phyloP scores from a whole-genome alignment of 805 yeast species.

The Lachancea mirantina region DNA sequence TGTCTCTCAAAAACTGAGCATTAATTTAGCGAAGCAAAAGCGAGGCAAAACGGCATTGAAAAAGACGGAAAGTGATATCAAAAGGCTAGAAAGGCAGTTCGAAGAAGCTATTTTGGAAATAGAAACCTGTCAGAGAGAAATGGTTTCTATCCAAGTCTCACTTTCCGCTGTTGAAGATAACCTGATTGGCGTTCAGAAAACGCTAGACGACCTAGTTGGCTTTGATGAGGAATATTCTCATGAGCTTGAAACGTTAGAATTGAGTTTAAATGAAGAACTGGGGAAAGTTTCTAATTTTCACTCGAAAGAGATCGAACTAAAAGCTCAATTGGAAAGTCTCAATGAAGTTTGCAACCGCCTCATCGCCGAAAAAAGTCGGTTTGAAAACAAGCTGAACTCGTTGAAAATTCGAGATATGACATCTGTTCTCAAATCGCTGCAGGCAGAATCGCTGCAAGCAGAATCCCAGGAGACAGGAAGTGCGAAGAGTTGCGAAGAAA shows the following conservation, averaged over 20 bases:
- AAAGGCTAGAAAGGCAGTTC: slow-evolving; percentile 45
- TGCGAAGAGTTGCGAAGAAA: not conserved
- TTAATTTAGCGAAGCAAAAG: slow-evolving; percentile 48
- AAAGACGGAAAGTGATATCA: slow-evolving; percentile 58
- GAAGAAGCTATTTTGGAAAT: slow-evolving; percentile 44
- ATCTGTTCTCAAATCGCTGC: slow-evolving; percentile 20
- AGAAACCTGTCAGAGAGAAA: slow-evolving; percentile 31
- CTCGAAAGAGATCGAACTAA: slow-evolving; percentile 60
- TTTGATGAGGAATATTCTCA: slow-evolving; percentile 35
- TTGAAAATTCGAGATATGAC: slow-evolving; percentile 50
- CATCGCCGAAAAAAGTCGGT: slow-evolving; percentile 34
- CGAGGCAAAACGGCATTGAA: slow-evolving; percentile 49
- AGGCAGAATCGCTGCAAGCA: slow-evolving; percentile 7
- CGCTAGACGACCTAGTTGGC: slow-evolving; percentile 26
- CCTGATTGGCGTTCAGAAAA: slow-evolving; percentile 30
- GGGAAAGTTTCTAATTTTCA: slow-evolving; percentile 48
- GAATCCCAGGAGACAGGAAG: too few relatives aligned
- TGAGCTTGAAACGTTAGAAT: slow-evolving; percentile 37
- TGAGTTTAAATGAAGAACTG: slow-evolving; percentile 34
- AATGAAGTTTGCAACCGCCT: slow-evolving; percentile 34
- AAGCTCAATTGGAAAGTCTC: slow-evolving; percentile 54
- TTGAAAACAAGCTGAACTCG: slow-evolving; percentile 36
- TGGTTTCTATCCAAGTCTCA: slow-evolving; percentile 14
- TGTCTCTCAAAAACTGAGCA: slow-evolving; percentile 55
- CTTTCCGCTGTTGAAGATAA: slow-evolving; percentile 18